Evolutionary conservation across 1,284 basidiomycete genomes (phyloP).

Genomic region (Apiotrichum montevideense): DNA sequence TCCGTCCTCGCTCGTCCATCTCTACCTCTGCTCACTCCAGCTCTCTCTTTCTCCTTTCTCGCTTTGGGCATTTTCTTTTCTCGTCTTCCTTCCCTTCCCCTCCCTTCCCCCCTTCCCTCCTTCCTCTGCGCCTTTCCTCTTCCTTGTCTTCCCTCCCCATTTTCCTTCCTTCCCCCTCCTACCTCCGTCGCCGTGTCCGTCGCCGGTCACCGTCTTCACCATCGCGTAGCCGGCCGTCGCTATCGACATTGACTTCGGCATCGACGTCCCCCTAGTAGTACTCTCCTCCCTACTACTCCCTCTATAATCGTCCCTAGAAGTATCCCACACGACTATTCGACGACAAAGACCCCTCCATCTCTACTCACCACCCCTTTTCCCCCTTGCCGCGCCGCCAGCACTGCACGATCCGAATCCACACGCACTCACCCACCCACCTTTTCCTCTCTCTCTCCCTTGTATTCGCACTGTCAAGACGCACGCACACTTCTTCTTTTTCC

Average conservation of each 20-base stretch:
- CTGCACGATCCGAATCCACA: too few species aligned
- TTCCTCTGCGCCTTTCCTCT: neutral
- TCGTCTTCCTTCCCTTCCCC: slow-evolving; percentile 1
- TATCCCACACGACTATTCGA: neutral
- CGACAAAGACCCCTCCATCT: neutral
- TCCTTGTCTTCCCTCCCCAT: too few species aligned
- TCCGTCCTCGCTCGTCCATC: too few species aligned
- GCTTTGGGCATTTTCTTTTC: neutral
- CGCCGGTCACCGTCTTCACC: too few species aligned
- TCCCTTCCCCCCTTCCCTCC: neutral
- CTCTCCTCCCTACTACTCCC: neutral
- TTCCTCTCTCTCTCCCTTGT: neutral
- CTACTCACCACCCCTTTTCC: neutral
- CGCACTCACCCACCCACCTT: too few species aligned
- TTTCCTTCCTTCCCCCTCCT: too few species aligned
- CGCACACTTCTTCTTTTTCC: neutral
- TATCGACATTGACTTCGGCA: too few species aligned
- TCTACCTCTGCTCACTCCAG: too few species aligned
- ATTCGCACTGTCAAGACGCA: neutral
- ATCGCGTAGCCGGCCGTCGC: too few species aligned
- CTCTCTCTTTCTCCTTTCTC: too few species aligned
- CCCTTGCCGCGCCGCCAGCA: neutral
- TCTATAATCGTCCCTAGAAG: slow-evolving; percentile 1
- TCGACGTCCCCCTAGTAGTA: too few species aligned
- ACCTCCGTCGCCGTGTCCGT: too few species aligned